These are phyloP conservation scores for Hibiscus syriacus DNA, from an alignment of 345 rosid genomes.

Conservation along the genomic window DNA sequence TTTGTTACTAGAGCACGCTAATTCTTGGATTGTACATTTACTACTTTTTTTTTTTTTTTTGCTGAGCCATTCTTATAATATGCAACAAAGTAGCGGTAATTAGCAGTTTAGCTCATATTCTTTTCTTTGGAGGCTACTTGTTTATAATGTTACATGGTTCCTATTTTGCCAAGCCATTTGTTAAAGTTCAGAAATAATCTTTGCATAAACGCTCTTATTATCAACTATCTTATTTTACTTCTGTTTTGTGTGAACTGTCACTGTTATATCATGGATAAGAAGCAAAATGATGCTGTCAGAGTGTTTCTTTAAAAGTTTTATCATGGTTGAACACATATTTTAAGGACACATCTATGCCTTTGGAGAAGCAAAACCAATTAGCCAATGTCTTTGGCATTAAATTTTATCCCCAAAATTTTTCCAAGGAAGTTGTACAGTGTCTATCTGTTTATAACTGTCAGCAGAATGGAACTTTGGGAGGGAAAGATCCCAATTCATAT, in stretches of 20 bases:
- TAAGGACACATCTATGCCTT: slow-evolving; percentile 30
- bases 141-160: neutral
- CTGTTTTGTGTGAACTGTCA: too few species aligned
- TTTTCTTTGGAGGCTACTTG: neutral
- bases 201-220: slow-evolving; percentile 8
- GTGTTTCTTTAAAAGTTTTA: slow-evolving; percentile 65
- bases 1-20: neutral
- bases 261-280: slow-evolving; percentile 52
- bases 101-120: neutral
- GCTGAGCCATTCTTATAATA: neutral
- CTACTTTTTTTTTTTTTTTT: neutral
- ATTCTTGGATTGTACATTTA: neutral
- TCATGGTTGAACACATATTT: slow-evolving; percentile 62
- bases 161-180: neutral
- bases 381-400: slow-evolving; percentile 34
- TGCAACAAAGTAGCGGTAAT: neutral
- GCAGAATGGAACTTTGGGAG: slow-evolving; percentile 16
- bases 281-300: slow-evolving; percentile 65
- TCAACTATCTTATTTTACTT: too few species aligned
- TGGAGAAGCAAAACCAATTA: slow-evolving; percentile 30
- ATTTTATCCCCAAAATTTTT: slow-evolving; percentile 30
- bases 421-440: slow-evolving; percentile 32
- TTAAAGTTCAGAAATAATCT: neutral
- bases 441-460: slow-evolving; percentile 19
- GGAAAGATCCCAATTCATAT: slow-evolving; percentile 20